Conservation (phyloP, 2,329 filamentous ascomycete species). For the Lecanosticta acicola region DNA sequence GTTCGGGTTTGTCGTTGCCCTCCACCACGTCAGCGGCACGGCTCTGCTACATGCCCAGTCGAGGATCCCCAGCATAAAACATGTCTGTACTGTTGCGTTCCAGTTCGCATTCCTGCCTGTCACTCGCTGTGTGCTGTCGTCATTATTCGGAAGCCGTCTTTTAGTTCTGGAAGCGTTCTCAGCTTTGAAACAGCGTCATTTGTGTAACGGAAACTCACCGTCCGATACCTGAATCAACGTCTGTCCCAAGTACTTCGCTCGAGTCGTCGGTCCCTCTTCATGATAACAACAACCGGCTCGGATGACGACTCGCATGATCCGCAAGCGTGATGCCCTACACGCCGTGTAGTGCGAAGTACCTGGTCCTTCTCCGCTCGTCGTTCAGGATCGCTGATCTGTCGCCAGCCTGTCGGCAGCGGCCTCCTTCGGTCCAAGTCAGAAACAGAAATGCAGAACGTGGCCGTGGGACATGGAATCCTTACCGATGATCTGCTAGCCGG, state of each 20-base stretch:
- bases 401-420: no score
- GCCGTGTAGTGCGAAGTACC: neutral
- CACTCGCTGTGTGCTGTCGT: neutral
- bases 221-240: neutral
- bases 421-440: neutral
- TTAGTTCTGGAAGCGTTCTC: neutral
- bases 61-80: neutral
- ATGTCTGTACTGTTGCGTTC: neutral
- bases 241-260: neutral
- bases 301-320: neutral
- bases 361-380: neutral
- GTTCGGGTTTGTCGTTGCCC: neutral
- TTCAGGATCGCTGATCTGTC: no score
- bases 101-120: neutral
- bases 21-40: neutral
- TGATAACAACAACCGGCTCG: neutral
- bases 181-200: neutral
- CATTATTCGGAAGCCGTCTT: neutral
- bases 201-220: neutral
- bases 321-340: neutral
- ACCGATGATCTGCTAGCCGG: neutral
- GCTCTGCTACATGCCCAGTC: neutral
- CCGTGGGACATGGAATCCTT: no score
- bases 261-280: neutral
- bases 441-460: no score